Evolutionary conservation across 2,329 filamentous ascomycete genomes (phyloP), one percentile per base, ranked within the genome.

Genomic region (Penicillium italicum): DNA sequence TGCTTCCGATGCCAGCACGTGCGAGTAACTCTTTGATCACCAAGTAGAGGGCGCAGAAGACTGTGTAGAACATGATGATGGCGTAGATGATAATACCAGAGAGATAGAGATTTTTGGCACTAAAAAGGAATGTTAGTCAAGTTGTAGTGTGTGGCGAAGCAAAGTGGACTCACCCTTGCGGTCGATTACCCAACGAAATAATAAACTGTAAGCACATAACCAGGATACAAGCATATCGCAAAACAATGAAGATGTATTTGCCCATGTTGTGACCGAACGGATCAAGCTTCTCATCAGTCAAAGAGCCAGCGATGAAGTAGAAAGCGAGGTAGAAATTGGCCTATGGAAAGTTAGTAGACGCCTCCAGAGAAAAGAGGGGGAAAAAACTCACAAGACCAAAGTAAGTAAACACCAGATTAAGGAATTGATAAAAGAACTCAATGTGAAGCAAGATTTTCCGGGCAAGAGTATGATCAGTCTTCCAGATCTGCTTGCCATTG

Each of bases 271-370:
- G 89, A 16, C 92, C 92, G 65, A 99, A 99, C 0, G 95, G 95
- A 72, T 99, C 94, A 62, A 95, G 80, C 26, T 79, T 78, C 0
- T 84, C 78, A 67, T 97, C 91, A 0, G 89, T 83, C 16, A 99
- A 82, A 38, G 92, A 95, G 41, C 94, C 94, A 22, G 91, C 91
- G 63, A 99, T 88, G 78, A 99, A 99, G 82, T 92, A 99, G 77
- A 99, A 99, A 55, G 92, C 96, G 50, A 99, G 86, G 74, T 97
- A 99, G 80, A 97, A 99, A 79, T 99, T 99, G 74, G 93, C 92
- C 77, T 79, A 44, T 20, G 4, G 26, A 14, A 45, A 28, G 52
- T 67, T 33, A 69, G 66, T 45, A 18, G 2, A 30, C 33, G 24
- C 12, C 46, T 8, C 16, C 30, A 18, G 4, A 10, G 34, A 9